Percentiles rank a stretch among this genome's conserved stretches.
phyloP scores from a whole-genome alignment of 1,139 yeast genomes.

The Suhomyces choctaworum region DNA sequence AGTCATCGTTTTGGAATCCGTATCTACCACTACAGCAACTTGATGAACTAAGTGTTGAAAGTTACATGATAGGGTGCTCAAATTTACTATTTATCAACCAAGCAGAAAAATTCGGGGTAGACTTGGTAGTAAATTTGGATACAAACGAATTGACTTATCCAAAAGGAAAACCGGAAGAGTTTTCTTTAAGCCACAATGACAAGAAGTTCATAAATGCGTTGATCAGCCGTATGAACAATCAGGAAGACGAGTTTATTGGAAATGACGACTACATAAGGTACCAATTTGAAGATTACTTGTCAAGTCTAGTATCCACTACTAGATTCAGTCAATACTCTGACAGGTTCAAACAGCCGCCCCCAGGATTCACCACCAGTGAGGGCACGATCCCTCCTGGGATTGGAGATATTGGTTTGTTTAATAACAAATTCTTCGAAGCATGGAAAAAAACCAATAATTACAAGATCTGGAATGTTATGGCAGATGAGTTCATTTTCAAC shows the following conservation, averaged over 20 bases:
- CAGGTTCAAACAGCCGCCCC: constrained; percentile 43
- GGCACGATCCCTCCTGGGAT: constrained; percentile 15
- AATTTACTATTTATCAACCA: constrained; percentile 77
- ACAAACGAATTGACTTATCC: constrained; percentile 46
- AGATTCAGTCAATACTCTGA: constrained; percentile 65
- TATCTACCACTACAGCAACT: constrained; percentile 90
- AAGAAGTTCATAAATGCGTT: constrained; percentile 65
- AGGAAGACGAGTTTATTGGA: constrained; percentile 48
- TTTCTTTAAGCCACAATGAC: constrained; percentile 64
- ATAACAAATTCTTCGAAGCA: constrained; percentile 52
- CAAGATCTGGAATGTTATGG: constrained; percentile 64
- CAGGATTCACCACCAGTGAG: constrained; percentile 36
- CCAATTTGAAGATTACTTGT: constrained; percentile 86
- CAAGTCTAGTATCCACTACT: constrained; percentile 70
- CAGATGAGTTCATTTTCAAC: constrained; percentile 89
- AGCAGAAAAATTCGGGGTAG: constrained; percentile 54
- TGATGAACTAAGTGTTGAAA: constrained; percentile 65
- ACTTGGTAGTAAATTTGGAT: constrained; percentile 41
- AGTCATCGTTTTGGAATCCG: constrained; percentile 88
- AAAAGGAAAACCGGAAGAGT: constrained; percentile 34
- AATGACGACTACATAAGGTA: constrained; percentile 87
- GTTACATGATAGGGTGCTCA: constrained; percentile 84
- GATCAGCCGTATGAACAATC: constrained; percentile 21
- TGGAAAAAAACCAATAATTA: constrained; percentile 75
- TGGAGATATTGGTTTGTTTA: constrained; percentile 46